A percentile compares a stretch with the other conserved stretches of the same genome.
Conservation (phyloP, 805 yeast species). For the Kuraishia floccosa region DNA sequence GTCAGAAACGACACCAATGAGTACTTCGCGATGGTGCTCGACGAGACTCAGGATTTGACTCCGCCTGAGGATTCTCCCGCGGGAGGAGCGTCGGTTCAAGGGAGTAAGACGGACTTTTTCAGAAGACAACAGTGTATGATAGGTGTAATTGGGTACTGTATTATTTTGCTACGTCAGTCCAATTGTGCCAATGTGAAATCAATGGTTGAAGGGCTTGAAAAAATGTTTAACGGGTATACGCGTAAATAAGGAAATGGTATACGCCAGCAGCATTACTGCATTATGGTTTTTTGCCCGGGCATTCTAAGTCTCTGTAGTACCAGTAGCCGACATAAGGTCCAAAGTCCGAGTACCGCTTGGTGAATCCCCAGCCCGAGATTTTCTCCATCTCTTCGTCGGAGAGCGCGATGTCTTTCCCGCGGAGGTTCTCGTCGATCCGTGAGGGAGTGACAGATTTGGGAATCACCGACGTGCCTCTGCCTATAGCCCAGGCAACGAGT, state of each 20-base stretch:
- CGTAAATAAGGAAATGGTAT: too few species aligned
- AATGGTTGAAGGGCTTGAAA: too few species aligned
- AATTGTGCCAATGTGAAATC: too few species aligned
- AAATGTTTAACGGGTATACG: too few species aligned
- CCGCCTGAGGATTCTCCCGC: neutral
- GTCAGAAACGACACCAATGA: slow-evolving; percentile 7
- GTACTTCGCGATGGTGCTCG: slow-evolving; percentile 9
- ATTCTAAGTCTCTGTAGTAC: slow-evolving; percentile 19
- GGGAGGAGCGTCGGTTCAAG: neutral
- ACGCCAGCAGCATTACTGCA: too few species aligned
- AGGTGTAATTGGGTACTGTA: neutral
- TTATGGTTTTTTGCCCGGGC: slow-evolving; percentile 18
- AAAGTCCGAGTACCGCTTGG: slow-evolving; percentile 19
- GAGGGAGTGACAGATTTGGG: slow-evolving; percentile 21
- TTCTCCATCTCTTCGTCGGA: slow-evolving; percentile 22
- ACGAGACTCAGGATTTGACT: too few species aligned
- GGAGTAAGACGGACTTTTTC: neutral
- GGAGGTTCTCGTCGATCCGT: slow-evolving; percentile 23
- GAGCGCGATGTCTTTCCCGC: slow-evolving; percentile 15
- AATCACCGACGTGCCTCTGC: slow-evolving; percentile 33
- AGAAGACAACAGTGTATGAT: neutral
- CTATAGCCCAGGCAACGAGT: slow-evolving; percentile 45
- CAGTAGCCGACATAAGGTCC: slow-evolving; percentile 19
- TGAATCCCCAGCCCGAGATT: slow-evolving; percentile 15
- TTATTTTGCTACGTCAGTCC: neutral